Evolutionary conservation across 371 early-diverging fungal genomes (phyloP).

Genomic region (Conidiobolus incongruus): DNA sequence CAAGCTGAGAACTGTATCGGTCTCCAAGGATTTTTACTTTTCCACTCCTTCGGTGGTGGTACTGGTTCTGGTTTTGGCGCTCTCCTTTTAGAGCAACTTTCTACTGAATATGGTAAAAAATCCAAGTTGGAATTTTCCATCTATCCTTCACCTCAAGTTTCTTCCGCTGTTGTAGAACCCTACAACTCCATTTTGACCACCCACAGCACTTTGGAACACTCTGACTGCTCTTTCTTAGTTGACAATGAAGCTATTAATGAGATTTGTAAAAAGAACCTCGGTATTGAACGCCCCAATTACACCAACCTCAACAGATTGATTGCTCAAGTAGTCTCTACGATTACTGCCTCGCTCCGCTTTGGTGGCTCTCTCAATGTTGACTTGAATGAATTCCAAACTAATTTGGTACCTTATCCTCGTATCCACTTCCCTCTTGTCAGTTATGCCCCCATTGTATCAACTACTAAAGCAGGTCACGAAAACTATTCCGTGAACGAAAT

Average conservation of each 20-base stretch:
- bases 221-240: no score
- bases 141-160: no score
- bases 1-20: constrained; percentile 94
- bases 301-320: constrained; percentile 96
- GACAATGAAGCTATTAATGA: no score
- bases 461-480: constrained; percentile 83
- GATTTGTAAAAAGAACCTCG: no score
- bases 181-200: no score
- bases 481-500: constrained; percentile 73
- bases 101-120: no score
- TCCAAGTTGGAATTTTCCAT: no score
- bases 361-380: constrained; percentile 93
- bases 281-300: constrained; percentile 95
- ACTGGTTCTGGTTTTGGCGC: constrained; percentile 99
- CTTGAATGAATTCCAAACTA: constrained; percentile 92
- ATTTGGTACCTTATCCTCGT: constrained; percentile 94
- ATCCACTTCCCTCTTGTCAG: constrained; percentile 93
- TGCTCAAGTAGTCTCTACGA: constrained; percentile 98
- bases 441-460: constrained; percentile 82
- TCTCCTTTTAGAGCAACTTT: no score
- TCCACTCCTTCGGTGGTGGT: constrained; percentile 98
- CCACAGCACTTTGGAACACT: no score
- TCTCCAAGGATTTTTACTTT: constrained; percentile 90
- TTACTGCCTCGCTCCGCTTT: constrained; percentile 98
- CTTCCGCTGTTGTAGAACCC: no score